Conservation (phyloP, 768 basidiomycete genomes). For the Pleurotus ostreatus region DNA sequence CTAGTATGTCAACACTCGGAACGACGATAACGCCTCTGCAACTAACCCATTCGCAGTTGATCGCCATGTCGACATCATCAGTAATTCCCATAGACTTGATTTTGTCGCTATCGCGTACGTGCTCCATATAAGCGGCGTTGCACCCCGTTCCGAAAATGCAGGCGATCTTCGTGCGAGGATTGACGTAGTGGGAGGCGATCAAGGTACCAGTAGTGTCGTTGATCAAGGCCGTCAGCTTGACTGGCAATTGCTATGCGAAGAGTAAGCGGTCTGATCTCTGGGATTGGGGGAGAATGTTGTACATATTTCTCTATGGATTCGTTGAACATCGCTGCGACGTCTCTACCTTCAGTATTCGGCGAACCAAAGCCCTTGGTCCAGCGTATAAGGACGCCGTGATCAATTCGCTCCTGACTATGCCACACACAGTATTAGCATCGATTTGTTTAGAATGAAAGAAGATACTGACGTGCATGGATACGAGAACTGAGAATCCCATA, state of each 20-base stretch:
- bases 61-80: slow-evolving; percentile 71
- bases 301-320: slow-evolving; percentile 76
- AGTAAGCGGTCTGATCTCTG: not conserved
- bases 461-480: slow-evolving; percentile 85
- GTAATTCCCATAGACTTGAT: slow-evolving; percentile 71
- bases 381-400: slow-evolving; percentile 90
- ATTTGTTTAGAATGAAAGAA: not conserved
- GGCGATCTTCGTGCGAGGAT: slow-evolving; percentile 86
- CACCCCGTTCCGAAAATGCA: slow-evolving; percentile 98
- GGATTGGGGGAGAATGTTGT: slow-evolving; percentile 20
- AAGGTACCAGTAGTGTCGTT: slow-evolving; percentile 98
- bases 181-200: slow-evolving; percentile 95
- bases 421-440: not conserved
- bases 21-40: not conserved
- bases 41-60: slow-evolving; percentile 95
- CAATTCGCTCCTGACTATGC: slow-evolving; percentile 83
- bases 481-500: slow-evolving; percentile 59
- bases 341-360: slow-evolving; percentile 83
- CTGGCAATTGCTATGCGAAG: slow-evolving; percentile 65
- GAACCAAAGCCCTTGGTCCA: slow-evolving; percentile 99
- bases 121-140: slow-evolving; percentile 98
- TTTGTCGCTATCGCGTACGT: slow-evolving; percentile 81
- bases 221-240: slow-evolving; percentile 81
- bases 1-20: not conserved
- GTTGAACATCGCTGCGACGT: slow-evolving; percentile 93